A percentile compares a stretch with the other conserved stretches of the same genome.
phyloP scores from a whole-genome alignment of 2,329 filamentous ascomycete species.

The Fusarium fracticaudum region DNA sequence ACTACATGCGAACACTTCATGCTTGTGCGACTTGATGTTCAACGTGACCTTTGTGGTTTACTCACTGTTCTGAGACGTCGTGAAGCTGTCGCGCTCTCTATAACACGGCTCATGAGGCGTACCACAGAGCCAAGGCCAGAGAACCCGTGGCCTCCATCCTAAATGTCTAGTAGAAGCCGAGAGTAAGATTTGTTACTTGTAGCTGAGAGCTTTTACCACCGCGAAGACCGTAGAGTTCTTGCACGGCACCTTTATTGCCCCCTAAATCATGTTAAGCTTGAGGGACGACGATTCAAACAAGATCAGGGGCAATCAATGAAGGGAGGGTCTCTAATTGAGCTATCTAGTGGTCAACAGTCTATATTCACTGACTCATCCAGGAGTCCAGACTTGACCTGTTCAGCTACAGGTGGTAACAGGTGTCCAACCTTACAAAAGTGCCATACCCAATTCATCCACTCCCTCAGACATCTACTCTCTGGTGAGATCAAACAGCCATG shows the following conservation, averaged over 20 bases:
- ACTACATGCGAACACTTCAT: neutral
- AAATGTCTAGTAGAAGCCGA: no score
- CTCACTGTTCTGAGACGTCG: no score
- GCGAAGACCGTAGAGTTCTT: no score
- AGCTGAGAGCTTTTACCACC: no score
- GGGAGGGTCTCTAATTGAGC: fast-evolving
- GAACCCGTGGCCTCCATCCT: no score
- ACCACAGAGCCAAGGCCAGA: fast-evolving
- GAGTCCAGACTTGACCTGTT: neutral
- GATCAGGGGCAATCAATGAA: neutral
- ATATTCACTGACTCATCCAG: neutral
- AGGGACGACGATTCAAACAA: fast-evolving
- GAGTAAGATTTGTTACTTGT: no score
- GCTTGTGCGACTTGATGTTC: no score
- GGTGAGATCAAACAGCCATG: neutral
- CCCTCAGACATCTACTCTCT: neutral
- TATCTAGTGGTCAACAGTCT: neutral
- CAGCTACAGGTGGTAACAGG: neutral
- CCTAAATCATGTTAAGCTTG: fast-evolving
- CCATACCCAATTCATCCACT: neutral
- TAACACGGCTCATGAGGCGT: no score
- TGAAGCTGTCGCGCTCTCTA: no score
- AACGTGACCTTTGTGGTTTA: fast-evolving
- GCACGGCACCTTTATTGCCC: no score
- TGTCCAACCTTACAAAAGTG: neutral